Evolutionary conservation across 192 early-diverging fungal species (phyloP), one percentile per base, ranked within the genome.

Genomic region (Umbelopsis ramanniana): DNA sequence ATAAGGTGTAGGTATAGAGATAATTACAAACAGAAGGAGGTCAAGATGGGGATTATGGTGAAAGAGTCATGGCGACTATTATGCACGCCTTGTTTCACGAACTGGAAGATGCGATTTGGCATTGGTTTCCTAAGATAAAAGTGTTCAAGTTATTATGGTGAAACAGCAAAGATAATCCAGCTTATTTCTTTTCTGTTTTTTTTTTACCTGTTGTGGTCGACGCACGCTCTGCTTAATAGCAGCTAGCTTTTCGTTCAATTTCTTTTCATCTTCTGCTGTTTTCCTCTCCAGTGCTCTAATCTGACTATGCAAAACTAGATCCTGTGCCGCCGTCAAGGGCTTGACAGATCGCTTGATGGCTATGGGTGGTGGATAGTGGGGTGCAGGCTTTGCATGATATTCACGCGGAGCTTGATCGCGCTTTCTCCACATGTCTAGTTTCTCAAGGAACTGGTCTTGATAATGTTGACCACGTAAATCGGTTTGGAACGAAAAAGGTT

Each of bases 351-450:
- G 57, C 33, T 63, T 63, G 17, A 63, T 63, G 12, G 57, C 57
- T n/a, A 63, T 63, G 6, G 57, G 57, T 19, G 57, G 57, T 19
- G 57, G 57, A 35, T 63, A 63, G 9, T 63, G 26, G 3, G 57
- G 57, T 37, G 57, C 57, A 17, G 57, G 57, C n/a, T 63, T 63
- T 29, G 57, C 57, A 37, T 63, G 57, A 15, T 35, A 35, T n/a
- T 63, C 57, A 63, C 37, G 26, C 33, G 57, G 0, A 17, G 14
- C 57, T 37, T 63, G 26, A 33, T 63, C 57, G 17, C 26, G 57
- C 19, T 63, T 29, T 26, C 57, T 29, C 57, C 57, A 63, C 57
- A 63, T 63, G 14, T 63, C 29, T 2, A 63, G 57, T 14, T 63
- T 63, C 33, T 29, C 57, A 11, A 37, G 0, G 17, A 63, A 63